Evolutionary conservation across 140 eudicot species (phyloP).

Genomic region (Ambrosia hybrid): DNA sequence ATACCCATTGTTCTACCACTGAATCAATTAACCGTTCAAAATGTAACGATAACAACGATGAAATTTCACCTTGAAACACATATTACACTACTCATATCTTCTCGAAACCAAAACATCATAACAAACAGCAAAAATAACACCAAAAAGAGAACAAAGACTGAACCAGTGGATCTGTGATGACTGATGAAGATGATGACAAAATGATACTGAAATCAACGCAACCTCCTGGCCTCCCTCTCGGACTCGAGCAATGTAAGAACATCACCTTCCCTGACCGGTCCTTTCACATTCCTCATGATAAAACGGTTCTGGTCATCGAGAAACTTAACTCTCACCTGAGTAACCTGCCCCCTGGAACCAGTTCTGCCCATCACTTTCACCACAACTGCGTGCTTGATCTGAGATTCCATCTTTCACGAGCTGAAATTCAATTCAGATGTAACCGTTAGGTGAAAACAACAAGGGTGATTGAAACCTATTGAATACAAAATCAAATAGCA

Average conservation of each 20-base stretch:
- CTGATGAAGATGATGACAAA: not conserved
- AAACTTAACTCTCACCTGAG: conserved; percentile 49
- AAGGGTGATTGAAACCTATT: not conserved
- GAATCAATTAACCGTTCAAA: not conserved
- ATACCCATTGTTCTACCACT: not conserved
- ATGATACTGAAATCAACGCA: conserved; percentile 30
- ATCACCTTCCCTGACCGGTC: conserved; percentile 56
- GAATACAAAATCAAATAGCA: no score
- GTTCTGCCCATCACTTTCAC: conserved; percentile 52
- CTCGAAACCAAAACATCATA: conserved; percentile 14
- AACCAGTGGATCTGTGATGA: not conserved
- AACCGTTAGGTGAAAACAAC: not conserved
- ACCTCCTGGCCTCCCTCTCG: conserved; percentile 51
- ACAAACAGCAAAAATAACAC: conserved; percentile 1
- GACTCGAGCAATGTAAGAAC: conserved; percentile 46
- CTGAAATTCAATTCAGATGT: not conserved
- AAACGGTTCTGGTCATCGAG: conserved; percentile 50
- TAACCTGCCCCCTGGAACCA: conserved; percentile 52
- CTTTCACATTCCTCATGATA: conserved; percentile 52
- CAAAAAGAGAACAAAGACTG: not conserved
- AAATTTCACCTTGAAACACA: conserved; percentile 6
- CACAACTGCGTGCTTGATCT: conserved; percentile 45
- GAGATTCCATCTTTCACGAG: conserved; percentile 38
- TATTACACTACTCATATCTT: conserved; percentile 7
- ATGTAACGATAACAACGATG: not conserved